Conservation (phyloP, 2,329 filamentous ascomycete genomes). For the Trichoderma koningii region DNA sequence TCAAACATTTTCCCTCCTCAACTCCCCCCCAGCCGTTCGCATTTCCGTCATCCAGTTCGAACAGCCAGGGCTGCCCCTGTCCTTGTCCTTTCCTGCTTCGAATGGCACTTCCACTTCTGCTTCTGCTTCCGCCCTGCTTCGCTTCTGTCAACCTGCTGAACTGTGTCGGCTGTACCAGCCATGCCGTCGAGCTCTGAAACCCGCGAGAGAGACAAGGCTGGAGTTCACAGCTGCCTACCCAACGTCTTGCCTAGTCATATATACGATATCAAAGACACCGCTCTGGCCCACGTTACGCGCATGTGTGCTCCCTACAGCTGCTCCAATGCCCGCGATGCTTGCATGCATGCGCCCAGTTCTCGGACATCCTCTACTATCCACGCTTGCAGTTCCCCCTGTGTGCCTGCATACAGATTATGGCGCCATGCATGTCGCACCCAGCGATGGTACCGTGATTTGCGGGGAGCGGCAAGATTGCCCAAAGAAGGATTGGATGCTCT, state of each 20-base stretch:
- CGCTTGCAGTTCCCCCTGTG: conserved; percentile 21
- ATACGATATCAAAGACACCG: background rate
- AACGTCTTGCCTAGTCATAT: no score
- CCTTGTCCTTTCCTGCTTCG: background rate
- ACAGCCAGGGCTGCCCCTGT: conserved; percentile 14
- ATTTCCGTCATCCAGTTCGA: conserved; percentile 23
- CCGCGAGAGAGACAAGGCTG: background rate
- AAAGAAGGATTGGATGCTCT: background rate
- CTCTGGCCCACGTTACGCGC: background rate
- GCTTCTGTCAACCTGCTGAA: no score
- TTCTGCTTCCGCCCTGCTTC: no score
- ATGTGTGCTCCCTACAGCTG: conserved; percentile 11
- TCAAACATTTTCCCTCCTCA: conserved; percentile 3
- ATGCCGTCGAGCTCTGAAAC: background rate
- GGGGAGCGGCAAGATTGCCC: conserved; percentile 4
- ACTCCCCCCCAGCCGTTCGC: background rate
- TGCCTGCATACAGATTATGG: conserved; percentile 21
- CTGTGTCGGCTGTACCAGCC: no score
- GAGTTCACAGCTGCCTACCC: conserved; percentile 1
- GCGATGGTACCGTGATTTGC: conserved; percentile 13
- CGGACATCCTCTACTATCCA: background rate
- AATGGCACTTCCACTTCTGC: background rate
- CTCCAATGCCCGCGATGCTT: background rate
- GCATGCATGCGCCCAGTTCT: background rate
- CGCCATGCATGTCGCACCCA: conserved; percentile 15